These are phyloP conservation scores for Aspergillus hortae DNA, from an alignment of 2,329 filamentous ascomycete genomes.

Conservation along the genomic window DNA sequence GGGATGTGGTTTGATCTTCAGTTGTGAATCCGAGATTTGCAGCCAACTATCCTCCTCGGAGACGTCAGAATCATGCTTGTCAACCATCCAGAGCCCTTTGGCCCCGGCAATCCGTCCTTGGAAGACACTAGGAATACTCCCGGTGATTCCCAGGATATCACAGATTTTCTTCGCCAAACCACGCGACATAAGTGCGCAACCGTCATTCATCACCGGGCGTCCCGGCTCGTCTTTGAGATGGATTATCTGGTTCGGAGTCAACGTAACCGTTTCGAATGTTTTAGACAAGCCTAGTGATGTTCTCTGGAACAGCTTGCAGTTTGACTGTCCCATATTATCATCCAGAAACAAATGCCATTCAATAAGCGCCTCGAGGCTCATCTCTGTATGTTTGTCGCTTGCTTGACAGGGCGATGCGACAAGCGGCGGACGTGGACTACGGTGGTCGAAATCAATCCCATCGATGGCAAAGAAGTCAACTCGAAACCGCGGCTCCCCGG, in stretches of 20 bases:
- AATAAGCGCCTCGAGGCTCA: conserved; percentile 38
- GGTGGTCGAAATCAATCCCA: conserved; percentile 37
- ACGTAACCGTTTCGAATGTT: conserved; percentile 36
- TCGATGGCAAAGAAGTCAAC: conserved; percentile 45
- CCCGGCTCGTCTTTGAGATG: conserved; percentile 26
- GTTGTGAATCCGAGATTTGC: conserved; percentile 54
- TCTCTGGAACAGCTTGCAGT: conserved; percentile 46
- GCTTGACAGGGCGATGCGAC: conserved; percentile 22
- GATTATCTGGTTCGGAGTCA: conserved; percentile 37
- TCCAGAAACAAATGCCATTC: conserved; percentile 44
- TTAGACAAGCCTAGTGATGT: conserved; percentile 43
- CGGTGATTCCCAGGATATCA: conserved; percentile 37
- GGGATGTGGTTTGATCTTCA: conserved; percentile 52
- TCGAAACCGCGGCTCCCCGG: conserved; percentile 23
- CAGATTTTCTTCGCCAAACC: conserved; percentile 48
- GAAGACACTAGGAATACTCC: conserved; percentile 48
- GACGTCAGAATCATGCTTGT: conserved; percentile 32
- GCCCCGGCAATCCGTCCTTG: conserved; percentile 59
- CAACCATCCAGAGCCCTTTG: conserved; percentile 61
- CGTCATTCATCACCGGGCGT: conserved; percentile 45
- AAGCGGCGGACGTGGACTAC: conserved; percentile 1
- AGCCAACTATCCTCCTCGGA: conserved; percentile 47
- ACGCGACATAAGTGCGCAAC: conserved; percentile 55
- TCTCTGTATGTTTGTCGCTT: conserved; percentile 30
- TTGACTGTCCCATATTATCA: conserved; percentile 35